phyloP scores from a whole-genome alignment of 2,329 filamentous ascomycete genomes.

The Aspergillus tamarii region DNA sequence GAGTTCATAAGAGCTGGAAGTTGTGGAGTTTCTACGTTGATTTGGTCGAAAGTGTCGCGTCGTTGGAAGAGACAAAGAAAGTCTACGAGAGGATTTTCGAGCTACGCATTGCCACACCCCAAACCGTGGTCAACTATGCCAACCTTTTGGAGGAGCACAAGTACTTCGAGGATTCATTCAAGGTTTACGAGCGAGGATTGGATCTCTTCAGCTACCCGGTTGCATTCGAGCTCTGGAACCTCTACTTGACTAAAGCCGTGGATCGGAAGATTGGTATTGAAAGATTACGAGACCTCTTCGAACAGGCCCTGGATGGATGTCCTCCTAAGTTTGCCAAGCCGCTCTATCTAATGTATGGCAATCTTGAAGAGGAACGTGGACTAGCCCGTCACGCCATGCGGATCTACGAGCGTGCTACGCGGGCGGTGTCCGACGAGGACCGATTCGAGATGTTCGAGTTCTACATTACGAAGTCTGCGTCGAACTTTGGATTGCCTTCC shows the following conservation, averaged over 20 bases:
- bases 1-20: conserved; percentile 99
- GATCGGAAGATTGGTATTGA: conserved; percentile 96
- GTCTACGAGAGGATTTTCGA: conserved; percentile 98
- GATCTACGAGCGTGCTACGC: conserved; percentile 95
- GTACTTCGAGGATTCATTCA: conserved; percentile 97
- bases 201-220: conserved; percentile 99
- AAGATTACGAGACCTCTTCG: conserved; percentile 88
- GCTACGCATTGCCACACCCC: conserved; percentile 93
- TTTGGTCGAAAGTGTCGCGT: conserved; percentile 90
- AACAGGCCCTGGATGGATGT: conserved; percentile 93
- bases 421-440: conserved; percentile 93
- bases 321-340: conserved; percentile 95
- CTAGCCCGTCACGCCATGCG: conserved; percentile 96
- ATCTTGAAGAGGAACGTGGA: conserved; percentile 92
- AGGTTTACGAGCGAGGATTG: conserved; percentile 91
- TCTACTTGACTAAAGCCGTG: conserved; percentile 96
- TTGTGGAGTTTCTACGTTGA: conserved; percentile 99
- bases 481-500: conserved; percentile 94
- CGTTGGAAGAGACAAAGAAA: conserved; percentile 86
- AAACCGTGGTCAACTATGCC: conserved; percentile 98
- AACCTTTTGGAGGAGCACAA: conserved; percentile 92
- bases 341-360: conserved; percentile 97
- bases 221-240: conserved; percentile 97
- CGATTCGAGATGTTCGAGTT: conserved; percentile 98
- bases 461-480: conserved; percentile 98